Percentiles rank a stretch among this genome's conserved stretches.
Evolutionary conservation across 129 eudicot genomes (phyloP).

Genomic region (sunflower (Helianthus annuus)): DNA sequence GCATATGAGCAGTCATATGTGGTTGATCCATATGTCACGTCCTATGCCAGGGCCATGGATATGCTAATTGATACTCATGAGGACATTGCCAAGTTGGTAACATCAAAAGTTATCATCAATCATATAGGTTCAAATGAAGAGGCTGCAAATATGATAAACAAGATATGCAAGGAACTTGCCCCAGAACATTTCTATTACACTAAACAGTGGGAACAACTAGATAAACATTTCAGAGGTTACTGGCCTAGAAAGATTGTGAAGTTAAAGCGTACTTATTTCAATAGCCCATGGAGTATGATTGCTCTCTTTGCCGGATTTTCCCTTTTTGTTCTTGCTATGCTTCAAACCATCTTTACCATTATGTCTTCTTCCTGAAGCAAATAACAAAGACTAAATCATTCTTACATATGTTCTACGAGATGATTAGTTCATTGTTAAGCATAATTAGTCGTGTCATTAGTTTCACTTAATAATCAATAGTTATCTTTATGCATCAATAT

Average conservation of each 20-base stretch:
- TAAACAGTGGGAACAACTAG: neutral
- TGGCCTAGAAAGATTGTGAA: slow-evolving; percentile 12
- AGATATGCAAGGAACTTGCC: slow-evolving; percentile 18
- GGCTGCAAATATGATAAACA: slow-evolving; percentile 19
- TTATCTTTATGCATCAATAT: no score
- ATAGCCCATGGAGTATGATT: slow-evolving; percentile 23
- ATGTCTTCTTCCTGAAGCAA: neutral
- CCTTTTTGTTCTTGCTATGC: slow-evolving; percentile 14
- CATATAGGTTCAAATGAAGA: slow-evolving; percentile 12
- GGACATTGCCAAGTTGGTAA: slow-evolving; percentile 22
- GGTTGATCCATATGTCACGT: slow-evolving; percentile 3
- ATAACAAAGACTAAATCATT: neutral
- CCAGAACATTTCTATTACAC: neutral
- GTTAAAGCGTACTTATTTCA: slow-evolving; percentile 10
- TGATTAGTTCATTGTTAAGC: no score
- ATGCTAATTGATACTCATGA: slow-evolving; percentile 13
- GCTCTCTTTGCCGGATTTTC: slow-evolving; percentile 16
- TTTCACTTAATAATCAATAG: no score
- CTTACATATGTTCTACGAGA: no score
- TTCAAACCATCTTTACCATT: slow-evolving; percentile 11
- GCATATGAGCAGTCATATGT: slow-evolving; percentile 16
- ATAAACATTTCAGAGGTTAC: neutral
- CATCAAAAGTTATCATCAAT: slow-evolving; percentile 16
- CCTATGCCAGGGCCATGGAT: slow-evolving; percentile 22
- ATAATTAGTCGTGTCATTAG: no score